These are phyloP conservation scores for Naumovozyma baii DNA, from an alignment of 805 yeast species.

Conservation along the genomic window DNA sequence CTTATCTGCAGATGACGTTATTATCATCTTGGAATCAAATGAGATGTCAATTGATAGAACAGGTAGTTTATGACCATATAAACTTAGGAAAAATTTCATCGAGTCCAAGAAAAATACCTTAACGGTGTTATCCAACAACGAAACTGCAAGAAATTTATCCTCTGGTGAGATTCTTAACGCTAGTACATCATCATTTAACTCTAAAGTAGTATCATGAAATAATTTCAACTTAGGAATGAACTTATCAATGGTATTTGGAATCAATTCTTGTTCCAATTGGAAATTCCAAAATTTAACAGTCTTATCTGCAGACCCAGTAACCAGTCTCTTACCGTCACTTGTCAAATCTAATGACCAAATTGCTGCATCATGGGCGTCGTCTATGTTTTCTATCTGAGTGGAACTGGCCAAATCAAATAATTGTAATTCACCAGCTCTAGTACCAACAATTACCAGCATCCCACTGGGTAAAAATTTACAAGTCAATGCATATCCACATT, in stretches of 20 bases:
- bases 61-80: conserved; percentile 95
- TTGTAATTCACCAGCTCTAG: conserved; percentile 76
- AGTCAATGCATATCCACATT: conserved; percentile 77
- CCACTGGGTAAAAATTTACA: conserved; percentile 88
- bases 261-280: conserved; percentile 51
- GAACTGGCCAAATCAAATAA: conserved; percentile 82
- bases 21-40: conserved; percentile 72
- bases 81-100: conserved; percentile 74
- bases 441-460: conserved; percentile 74
- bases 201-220: conserved; percentile 70
- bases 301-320: conserved; percentile 93
- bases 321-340: conserved; percentile 72
- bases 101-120: conserved; percentile 85
- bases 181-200: conserved; percentile 76
- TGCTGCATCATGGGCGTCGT: conserved; percentile 70
- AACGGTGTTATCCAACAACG: conserved; percentile 87
- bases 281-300: conserved; percentile 84
- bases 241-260: conserved; percentile 55
- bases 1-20: conserved; percentile 94
- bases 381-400: conserved; percentile 55
- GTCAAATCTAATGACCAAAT: conserved; percentile 87
- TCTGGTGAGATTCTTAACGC: conserved; percentile 76
- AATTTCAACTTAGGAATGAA: conserved; percentile 46
- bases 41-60: conserved; percentile 90
- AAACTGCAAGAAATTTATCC: conserved; percentile 64